Evolutionary conservation across 176 grass and related monocot genomes (phyloP), one percentile per base, ranked within the genome.

Genomic region (Secale cereale): DNA sequence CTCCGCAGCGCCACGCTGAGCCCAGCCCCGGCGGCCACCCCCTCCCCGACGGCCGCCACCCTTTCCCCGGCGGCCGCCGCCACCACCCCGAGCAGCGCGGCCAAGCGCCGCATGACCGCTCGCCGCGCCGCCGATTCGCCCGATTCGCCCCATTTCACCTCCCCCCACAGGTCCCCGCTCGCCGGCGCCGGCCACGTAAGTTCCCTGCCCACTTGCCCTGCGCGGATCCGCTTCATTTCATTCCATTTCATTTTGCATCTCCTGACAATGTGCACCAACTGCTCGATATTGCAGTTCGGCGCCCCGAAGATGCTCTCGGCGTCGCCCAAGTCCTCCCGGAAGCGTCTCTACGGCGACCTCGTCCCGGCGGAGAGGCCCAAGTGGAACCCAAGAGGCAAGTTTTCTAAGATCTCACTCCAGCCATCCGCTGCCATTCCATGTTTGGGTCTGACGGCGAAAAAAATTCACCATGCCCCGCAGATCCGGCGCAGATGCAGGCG

Each of bases 291-390:
- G 33, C 79, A 83, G 85, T 33, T 41, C 39, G 84, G 35, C 74
- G 30, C 64, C 61, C 84, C 84, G 22, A 81, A 90, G 86, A 20
- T 84, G 80, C 71, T 91, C 17, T 89, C 93, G 8, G 82, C 81
- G 59, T 98, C 92, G 12, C 89, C 93, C 1, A 95, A 86, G 68
- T 98, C 96, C 68, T 90, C 96, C 2, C 90, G 96, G 83, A 98
- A 95, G 87, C 87, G 91, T 10, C 79, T 98, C 8, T 98, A 91
- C 6, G 81, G 86, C 7, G 85, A 95, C 28, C 45, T 91, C 30
- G 78, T 91, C 13, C 59, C 75, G 7, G 25, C 63, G 4, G 75
- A 90, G 68, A 90, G 80, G 59, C 50, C 62, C 28, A 95, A 80
- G 67, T 98, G 93, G 93, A 92, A 98, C 43, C 89, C 86, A 17